Evolutionary conservation across 1,139 yeast genomes (phyloP), one percentile per base, ranked within the genome.

Genomic region (Wickerhamiella infanticola): DNA sequence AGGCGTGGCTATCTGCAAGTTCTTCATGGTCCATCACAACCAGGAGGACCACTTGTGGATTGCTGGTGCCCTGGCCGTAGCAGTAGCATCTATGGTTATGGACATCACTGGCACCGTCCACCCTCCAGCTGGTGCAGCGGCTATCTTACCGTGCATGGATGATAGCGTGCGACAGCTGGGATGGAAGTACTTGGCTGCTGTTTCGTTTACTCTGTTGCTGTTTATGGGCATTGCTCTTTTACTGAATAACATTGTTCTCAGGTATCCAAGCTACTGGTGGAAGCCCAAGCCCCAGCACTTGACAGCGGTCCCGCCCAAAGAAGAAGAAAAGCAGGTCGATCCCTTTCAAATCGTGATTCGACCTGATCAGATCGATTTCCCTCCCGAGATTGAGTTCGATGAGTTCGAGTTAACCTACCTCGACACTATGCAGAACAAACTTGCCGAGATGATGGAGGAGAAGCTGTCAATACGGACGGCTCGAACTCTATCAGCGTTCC

Each of bases 71-170:
- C 58, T 79, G 35, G 66, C 79, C 45, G 81, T 78, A 5, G 81
- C 71, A 0, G 54, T 76, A 1, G 58, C 80, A 0, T 73, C 80
- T 7, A 76, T 74, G 7, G 60, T 65, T 11, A 78, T 79, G 83
- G 62, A 74, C n/a, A 54, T 77, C 0, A 60, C 69, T 5, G 76
- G 76, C 53, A 72, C 79, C 48, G 73, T 77, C 1, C 86, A 79
- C 59, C 86, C 86, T 0, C 86, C 86, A 0, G 80, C 81, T 1
- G 86, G 86, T 1, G 85, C 86, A 1, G 72, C 81, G 9, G 84
- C 86, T 0, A 58, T 79, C 27, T 60, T 79, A 6, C 83, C 85
- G 0, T 63, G 73, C 6, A 57, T 74, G 0, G 80, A 76, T 49
- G 70, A 59, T 0, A 55, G 59, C 5, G 64, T 77, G 5, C 59